Base-by-base conservation (phyloP, 345 rosid genomes). In the Diplotaxis tenuifolia region DNA sequence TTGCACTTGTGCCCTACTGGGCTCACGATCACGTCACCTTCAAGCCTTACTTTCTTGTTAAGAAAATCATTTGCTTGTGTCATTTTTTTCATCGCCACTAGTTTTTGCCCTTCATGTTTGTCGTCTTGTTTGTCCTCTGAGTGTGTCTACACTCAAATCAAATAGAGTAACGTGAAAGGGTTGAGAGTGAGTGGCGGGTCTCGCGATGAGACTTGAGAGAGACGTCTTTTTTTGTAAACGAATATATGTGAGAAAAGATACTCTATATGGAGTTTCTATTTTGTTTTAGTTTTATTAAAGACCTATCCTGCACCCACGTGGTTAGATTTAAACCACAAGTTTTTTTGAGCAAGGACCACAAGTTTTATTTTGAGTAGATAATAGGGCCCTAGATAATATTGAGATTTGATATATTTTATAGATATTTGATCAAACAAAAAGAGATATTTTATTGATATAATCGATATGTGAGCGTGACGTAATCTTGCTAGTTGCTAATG, bases 1-100 rank as follows among this genome's bases (percentile, higher is more conserved):
- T n/a, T n/a, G 50, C 40, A 9, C 8, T 16, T 34, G 38, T 58
- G 40, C 38, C 64, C 5, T 58, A 57, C 62, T 11, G 9, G 12
- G 62, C 62, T 57, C 14, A 27, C 62, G n/a, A 34, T 58, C 63
- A 59, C 64, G 25, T 59, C 42, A 16, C 42, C 36, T 29, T 59
- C 63, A 0, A 28, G 14, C 62, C 47, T 58, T 58, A 58, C 62
- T 58, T 58, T 58, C 22, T 5, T 29, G 18, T 58, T 28, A 58
- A 29, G 19, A 16, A 16, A 58, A 58, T 15, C 63, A 8, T 9
- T 9, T 57, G 9, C 31, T 58, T 58, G 22, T 28, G 12, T 58
- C 62, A 7, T 58, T 7, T 58, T 15, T 12, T 18, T 16, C 63
- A 1, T 8, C 6, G 16, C 36, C 62, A 7, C 36, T 25, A 16